Evolutionary conservation across 106 monocot genomes (phyloP), one percentile per base, ranked within the genome.

Genomic region (Dendrobium huoshanense): DNA sequence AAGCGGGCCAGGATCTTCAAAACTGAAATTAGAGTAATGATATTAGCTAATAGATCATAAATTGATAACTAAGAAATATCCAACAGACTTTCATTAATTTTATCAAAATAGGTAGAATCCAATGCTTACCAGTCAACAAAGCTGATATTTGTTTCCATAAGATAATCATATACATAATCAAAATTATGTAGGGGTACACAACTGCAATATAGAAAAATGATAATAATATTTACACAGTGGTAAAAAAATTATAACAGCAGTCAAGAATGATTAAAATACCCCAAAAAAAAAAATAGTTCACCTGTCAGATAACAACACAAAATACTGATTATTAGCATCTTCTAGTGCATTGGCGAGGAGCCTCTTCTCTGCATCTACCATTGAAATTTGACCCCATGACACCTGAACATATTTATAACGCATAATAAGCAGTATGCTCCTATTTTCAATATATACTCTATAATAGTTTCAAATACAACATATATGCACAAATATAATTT

Each of bases 1-100:
- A 88, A 85, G 91, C 20, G 96, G 91, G 1, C 96, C 96, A 85
- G 93, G 96, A 87, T 96, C 96, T 24, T 96, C 87, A 81, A 96
- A 96, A 79, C 96, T 70, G 85, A 75, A 61, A 31, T 31, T 31
- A 31, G 31, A 54, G 22, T 49, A 76, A 3, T 10, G 19, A 25
- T 24, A 76, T 48, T 48, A 76, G 48, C 25, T 41, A 41, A 24
- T 48, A 45, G 13, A 49, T 48, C 49, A 76, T 25, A 49, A 76
- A 49, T 10, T 49, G 76, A 76, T 27, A 47, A 48, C 48, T 76
- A 49, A 76, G 41, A 4, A 48, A 76, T 49, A 76, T 13, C 76
- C 3, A 2, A 49, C 76, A 24, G 25, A 19, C 31, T 49, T 41
- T 76, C 76, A n/a, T 49, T 48, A 76, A 49, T 76, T 9, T 48